A percentile compares a stretch with the other conserved stretches of the same genome.
Evolutionary conservation across 352 stramenopile species (phyloP).

Genomic region (Pythium pyrilobum): DNA sequence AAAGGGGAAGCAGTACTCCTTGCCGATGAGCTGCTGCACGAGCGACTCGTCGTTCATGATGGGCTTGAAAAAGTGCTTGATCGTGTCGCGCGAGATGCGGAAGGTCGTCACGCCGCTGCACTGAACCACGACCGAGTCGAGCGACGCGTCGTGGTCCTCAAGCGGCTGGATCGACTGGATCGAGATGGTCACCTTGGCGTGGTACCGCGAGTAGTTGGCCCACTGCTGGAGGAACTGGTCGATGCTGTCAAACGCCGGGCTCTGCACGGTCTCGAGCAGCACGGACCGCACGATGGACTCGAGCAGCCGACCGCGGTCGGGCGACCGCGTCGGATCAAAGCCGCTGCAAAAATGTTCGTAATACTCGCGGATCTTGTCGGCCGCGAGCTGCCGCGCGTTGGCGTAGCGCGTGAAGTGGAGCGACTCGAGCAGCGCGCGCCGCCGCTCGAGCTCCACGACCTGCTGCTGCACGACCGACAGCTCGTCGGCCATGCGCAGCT

Average conservation of each 20-base stretch:
- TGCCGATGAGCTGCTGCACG: slow-evolving; percentile 56
- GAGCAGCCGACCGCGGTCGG: slow-evolving; percentile 14
- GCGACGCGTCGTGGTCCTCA: slow-evolving; percentile 19
- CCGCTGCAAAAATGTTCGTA: slow-evolving; percentile 42
- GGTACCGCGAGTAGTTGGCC: slow-evolving; percentile 59
- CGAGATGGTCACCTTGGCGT: slow-evolving; percentile 33
- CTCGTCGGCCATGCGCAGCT: slow-evolving; percentile 24
- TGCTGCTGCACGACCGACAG: slow-evolving; percentile 33
- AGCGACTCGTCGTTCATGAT: slow-evolving; percentile 47
- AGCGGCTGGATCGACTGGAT: slow-evolving; percentile 33
- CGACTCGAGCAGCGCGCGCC: slow-evolving; percentile 34
- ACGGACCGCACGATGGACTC: slow-evolving; percentile 42
- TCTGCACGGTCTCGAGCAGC: slow-evolving; percentile 45
- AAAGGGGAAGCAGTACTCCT: slow-evolving; percentile 53
- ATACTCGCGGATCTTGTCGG: slow-evolving; percentile 39
- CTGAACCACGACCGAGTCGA: slow-evolving; percentile 30
- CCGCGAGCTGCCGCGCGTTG: slow-evolving; percentile 33
- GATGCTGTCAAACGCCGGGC: slow-evolving; percentile 37
- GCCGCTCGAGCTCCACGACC: slow-evolving; percentile 39
- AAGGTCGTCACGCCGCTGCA: slow-evolving; percentile 38
- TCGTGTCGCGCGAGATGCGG: slow-evolving; percentile 54
- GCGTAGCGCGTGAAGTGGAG: slow-evolving; percentile 35
- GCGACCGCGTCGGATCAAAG: slow-evolving; percentile 30
- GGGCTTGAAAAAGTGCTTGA: slow-evolving; percentile 59
- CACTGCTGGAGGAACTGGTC: slow-evolving; percentile 53